Base-by-base conservation (phyloP, 345 rosid genomes). In the Diplotaxis tenuifolia region DNA sequence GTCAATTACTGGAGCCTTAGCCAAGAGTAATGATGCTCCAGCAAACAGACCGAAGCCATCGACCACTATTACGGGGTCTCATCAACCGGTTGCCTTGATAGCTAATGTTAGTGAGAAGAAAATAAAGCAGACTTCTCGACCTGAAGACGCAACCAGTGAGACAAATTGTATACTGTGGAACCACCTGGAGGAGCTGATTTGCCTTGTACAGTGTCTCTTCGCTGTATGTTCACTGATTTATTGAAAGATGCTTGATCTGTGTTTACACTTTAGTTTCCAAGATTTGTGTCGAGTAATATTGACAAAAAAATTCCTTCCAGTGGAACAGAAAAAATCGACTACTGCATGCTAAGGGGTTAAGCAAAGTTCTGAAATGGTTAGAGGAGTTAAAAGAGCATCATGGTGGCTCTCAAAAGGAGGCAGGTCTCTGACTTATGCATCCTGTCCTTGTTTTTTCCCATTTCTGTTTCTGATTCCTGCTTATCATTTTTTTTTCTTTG, bases 301-400 rank as follows among this genome's bases (percentile, higher is more conserved):
- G 80, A 77, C 67, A 32, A 71, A 6, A 57, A n/a, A 0, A 1
- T 22, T 57, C 20, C 5, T 70, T 77, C 49, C 74, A 90, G 98
- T 93, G 98, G 98, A 93, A 85, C 85, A 83, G 77, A 72, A 93
- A 84, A 78, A 84, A 89, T 67, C 89, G 93, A 75, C 81, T 84
- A 55, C 82, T 93, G 74, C 96, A 93, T 50, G 92, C 96, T 57
- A 85, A 85, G 76, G 98, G 98, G 76, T 69, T 84, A 82, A 86
- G 83, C 72, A 82, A 83, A 77, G 95, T 93, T 75, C 85, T 87
- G 72, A 89, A 79, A 81, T 93, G 98, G 98, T 80, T 90, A 78
- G 79, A 81, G 76, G 86, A 84, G 73, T 74, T 93, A 67, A 79
- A 81, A 76, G 78, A 55, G 55, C 83, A 76, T 59, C 77, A 85